Evolutionary conservation across 2,329 filamentous ascomycete species (phyloP), one percentile per base, ranked within the genome.

Genomic region (Fusarium ambrosium): DNA sequence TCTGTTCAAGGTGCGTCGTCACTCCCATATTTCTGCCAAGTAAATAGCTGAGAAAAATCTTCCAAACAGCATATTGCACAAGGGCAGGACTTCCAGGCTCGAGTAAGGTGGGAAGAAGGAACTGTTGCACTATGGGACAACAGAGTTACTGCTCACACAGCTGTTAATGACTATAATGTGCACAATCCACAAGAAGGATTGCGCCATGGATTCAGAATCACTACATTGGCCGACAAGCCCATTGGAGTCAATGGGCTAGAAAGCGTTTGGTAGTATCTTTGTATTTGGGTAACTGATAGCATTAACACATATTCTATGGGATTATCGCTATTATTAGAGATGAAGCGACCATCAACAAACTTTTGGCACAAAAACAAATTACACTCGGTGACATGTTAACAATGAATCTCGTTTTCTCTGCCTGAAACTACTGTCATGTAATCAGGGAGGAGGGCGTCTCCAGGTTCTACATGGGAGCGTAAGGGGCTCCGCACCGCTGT

Each of bases 401-500:
- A 55, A 14, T 32, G 18, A 16, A n/a, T 55, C 32, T 58, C 29
- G 13, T 58, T 22, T 29, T 39, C 37, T 1, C n/a, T 53, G n/a
- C 53, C 13, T 2, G 64, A 13, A 55, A 55, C 48, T 24, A 89
- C 90, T 2, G 91, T 88, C 61, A 87, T 82, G 79, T 95, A 95
- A 77, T 93, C 90, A 0, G 93, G 93, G 11, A 94, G 87, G 5
- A 81, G 82, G 11, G 83, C 81, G 36, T 86, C 85, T n/a, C 86
- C 85, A 9, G 86, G 80, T 48, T 85, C 86, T 45, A 82, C 86
- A 10, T 86, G 86, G 36, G 87, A 85, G 60, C 88, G 87, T 8
- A 90, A 87, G 4, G 91, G 89, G 1, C 91, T 89, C 66, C 89
- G 90, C 22, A 94, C 89, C 0, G 93, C 93, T 0, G 93, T 95